Base-by-base conservation (phyloP, 208 protist species). In the Acanthamoeba culbertsoni region DNA sequence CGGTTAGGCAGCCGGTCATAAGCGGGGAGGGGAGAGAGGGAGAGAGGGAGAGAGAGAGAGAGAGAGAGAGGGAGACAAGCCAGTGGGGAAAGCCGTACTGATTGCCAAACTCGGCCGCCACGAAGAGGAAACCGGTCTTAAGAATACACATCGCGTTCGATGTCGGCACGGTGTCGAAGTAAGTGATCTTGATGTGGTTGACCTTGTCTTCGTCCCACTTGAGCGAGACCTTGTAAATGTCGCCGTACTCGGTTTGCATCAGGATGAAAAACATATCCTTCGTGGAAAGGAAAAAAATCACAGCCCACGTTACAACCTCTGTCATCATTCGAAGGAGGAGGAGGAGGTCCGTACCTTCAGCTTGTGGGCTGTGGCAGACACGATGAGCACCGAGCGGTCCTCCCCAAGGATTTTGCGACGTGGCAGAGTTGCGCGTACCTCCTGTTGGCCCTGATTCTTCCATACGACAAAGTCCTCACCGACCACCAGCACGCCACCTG, bases 81-180 rank as follows among this genome's bases (percentile, higher is more conserved):
- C 28, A 77, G 20, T n/a, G 20, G n/a, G 57, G 2, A 96, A n/a
- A n/a, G n/a, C n/a, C 68, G 51, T 55, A 95, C 95, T 99, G 99
- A 93, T 99, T 96, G n/a, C 97, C 98, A 59, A 98, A 98, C 95
- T 99, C 99, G 51, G 97, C 95, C 20, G 98, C 99, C 10, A 97
- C 94, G 93, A 99, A 99, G 1, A 99, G 94, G 95, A 98, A 99
- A 3, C 99, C 99, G 26, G 93, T 97, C 62, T 97, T 97, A 33
- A 99, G 97, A 16, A 99, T 96, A 62, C 93, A 97, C 75, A 99
- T 95, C 14, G 95, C 91, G 26, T 93, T 97, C 5, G 98, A 96
- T 0, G 98, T 93, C 18, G 99, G 97, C 10, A 99, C 95, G 0
- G 99, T 99, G 90, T 99, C 99, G 94, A 99, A 99, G 96, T 99